Evolutionary conservation across 768 basidiomycete genomes (phyloP).

Genomic region (Trametes elegans): DNA sequence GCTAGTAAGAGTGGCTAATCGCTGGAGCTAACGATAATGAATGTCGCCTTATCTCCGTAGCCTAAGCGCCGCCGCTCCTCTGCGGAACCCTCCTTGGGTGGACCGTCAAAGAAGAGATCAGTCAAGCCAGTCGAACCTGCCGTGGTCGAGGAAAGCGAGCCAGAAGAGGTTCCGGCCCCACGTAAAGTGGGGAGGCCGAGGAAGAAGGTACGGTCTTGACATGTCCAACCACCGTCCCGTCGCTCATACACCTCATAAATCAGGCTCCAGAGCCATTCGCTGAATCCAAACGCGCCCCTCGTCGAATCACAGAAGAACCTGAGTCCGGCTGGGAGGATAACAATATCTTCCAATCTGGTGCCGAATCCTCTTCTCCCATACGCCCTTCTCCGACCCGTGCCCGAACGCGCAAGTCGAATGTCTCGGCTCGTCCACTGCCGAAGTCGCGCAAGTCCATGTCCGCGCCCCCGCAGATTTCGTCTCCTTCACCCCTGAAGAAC

Average conservation of each 20-base stretch:
- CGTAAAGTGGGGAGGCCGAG: conserved; percentile 61
- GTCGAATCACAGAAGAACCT: conserved; percentile 32
- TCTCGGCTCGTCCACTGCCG: conserved; percentile 36
- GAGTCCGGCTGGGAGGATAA: conserved; percentile 86
- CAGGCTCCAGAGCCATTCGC: conserved; percentile 49
- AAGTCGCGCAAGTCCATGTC: conserved; percentile 70
- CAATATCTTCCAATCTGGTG: conserved; percentile 88
- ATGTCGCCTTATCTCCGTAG: conserved; percentile 35
- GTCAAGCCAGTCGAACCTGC: conserved; percentile 40
- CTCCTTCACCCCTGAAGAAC: conserved; percentile 21
- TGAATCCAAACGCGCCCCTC: conserved; percentile 55
- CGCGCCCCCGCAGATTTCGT: conserved; percentile 37
- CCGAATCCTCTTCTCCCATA: conserved; percentile 78
- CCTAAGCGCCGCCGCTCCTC: conserved; percentile 80
- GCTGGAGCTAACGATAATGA: conserved; percentile 14
- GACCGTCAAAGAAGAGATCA: conserved; percentile 37
- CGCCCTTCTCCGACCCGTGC: conserved; percentile 53
- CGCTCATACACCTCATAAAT: background rate
- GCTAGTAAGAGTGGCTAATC: background rate
- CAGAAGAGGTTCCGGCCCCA: conserved; percentile 59
- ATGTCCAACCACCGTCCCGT: background rate
- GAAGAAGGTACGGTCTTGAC: conserved; percentile 46
- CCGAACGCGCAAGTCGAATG: conserved; percentile 42
- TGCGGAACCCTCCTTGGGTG: conserved; percentile 67
- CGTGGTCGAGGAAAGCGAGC: conserved; percentile 73